A percentile compares a stretch with the other conserved stretches of the same genome.
These are phyloP conservation scores for Cystobasidium sp. DNA, from an alignment of 1,284 basidiomycete species.

Conservation along the genomic window DNA sequence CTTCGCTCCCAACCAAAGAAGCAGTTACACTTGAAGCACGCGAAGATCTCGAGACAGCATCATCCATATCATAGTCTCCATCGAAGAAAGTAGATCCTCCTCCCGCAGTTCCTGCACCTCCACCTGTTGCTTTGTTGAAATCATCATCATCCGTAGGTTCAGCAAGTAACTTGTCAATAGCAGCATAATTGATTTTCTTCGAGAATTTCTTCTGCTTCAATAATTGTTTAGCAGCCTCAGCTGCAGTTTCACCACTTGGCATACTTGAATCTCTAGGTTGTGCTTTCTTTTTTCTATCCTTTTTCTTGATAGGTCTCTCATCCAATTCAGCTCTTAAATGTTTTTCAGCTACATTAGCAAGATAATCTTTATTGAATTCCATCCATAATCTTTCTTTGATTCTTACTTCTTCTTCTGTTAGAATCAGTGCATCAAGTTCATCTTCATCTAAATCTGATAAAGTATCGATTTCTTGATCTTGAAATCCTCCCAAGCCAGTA, in stretches of 20 bases:
- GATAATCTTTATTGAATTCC: slow-evolving; percentile 90
- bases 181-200: slow-evolving; percentile 86
- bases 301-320: slow-evolving; percentile 65
- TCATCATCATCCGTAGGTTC: slow-evolving; percentile 54
- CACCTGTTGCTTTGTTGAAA: not conserved
- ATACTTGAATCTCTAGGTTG: slow-evolving; percentile 71
- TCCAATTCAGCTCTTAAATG: slow-evolving; percentile 40
- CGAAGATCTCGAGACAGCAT: slow-evolving; percentile 27
- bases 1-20: slow-evolving; percentile 24
- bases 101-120: not conserved
- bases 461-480: slow-evolving; percentile 30
- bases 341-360: slow-evolving; percentile 74
- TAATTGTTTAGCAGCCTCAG: slow-evolving; percentile 77
- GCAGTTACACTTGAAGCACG: slow-evolving; percentile 23
- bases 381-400: slow-evolving; percentile 96
- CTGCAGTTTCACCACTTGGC: slow-evolving; percentile 68
- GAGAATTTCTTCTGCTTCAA: slow-evolving; percentile 80
- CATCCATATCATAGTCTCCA: slow-evolving; percentile 20
- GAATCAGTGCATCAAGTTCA: slow-evolving; percentile 80
- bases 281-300: slow-evolving; percentile 61
- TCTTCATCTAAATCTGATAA: slow-evolving; percentile 85
- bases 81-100: slow-evolving; percentile 17
- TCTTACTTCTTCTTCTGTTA: slow-evolving; percentile 82
- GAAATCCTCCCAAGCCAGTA: slow-evolving; percentile 25
- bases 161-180: slow-evolving; percentile 73